These are phyloP conservation scores for Globisporangium cylindrosporum DNA, from an alignment of 352 stramenopile genomes.

Conservation along the genomic window DNA sequence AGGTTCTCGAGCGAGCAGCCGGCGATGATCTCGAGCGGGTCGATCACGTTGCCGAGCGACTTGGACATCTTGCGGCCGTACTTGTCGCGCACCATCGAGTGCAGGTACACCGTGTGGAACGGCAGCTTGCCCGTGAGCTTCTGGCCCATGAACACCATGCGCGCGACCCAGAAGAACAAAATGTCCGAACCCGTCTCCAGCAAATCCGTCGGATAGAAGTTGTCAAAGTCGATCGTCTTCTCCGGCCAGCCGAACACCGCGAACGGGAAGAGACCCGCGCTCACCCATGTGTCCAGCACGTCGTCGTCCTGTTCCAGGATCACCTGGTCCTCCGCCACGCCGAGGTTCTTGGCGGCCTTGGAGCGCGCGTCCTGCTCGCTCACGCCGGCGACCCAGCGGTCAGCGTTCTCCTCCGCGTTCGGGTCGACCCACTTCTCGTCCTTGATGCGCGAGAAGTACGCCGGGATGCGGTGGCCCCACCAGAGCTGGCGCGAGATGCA, in stretches of 20 bases:
- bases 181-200: conserved; percentile 99
- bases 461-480: conserved; percentile 99
- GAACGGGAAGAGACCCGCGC: conserved; percentile 95
- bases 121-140: conserved; percentile 96
- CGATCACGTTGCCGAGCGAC: conserved; percentile 98
- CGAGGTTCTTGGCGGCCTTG: conserved; percentile 81
- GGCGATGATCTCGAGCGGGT: conserved; percentile 97
- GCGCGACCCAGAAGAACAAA: conserved; percentile 99
- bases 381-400: conserved; percentile 75
- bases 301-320: conserved; percentile 97
- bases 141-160: conserved; percentile 96
- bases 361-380: conserved; percentile 85
- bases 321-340: conserved; percentile 58
- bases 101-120: conserved; percentile 97
- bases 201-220: conserved; percentile 96
- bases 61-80: conserved; percentile 99
- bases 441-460: conserved; percentile 94
- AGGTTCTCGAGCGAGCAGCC: conserved; percentile 95
- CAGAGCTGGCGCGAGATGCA: conserved; percentile 99
- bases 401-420: conserved; percentile 54
- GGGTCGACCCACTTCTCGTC: conserved; percentile 73
- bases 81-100: conserved; percentile 98
- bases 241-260: conserved; percentile 84
- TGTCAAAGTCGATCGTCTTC: conserved; percentile 59
- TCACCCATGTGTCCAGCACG: conserved; percentile 99